These are phyloP conservation scores for Colletotrichum chrysophilum DNA, from an alignment of 2,329 filamentous ascomycete genomes.

Conservation along the genomic window DNA sequence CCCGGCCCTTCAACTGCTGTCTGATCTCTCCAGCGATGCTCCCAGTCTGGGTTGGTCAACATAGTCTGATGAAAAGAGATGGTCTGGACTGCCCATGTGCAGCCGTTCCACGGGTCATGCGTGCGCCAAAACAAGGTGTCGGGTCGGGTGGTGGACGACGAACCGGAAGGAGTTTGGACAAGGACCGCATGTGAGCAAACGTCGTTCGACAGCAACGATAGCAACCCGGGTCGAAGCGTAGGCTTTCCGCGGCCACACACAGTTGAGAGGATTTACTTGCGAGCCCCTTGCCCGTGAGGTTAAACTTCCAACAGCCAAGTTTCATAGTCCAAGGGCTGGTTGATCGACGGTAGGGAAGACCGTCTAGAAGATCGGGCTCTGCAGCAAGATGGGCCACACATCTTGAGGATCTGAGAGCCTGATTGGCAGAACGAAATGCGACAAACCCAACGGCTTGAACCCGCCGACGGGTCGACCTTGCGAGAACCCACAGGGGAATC, in stretches of 20 bases:
- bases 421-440: background rate
- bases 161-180: background rate
- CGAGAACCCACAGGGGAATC: slow-evolving; percentile 1
- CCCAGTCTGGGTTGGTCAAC: background rate
- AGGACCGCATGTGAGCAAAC: background rate
- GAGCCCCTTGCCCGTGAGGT: background rate
- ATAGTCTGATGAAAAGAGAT: background rate
- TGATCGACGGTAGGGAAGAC: slow-evolving; percentile 7
- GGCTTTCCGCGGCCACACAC: background rate
- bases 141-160: background rate
- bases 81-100: background rate
- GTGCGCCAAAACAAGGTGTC: background rate
- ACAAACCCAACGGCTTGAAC: background rate
- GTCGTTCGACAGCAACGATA: background rate
- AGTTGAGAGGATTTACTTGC: background rate
- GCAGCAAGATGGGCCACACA: background rate
- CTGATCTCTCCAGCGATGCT: slow-evolving; percentile 15
- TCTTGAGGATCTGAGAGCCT: background rate
- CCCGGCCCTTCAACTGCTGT: slow-evolving; percentile 1
- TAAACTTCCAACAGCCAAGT: slow-evolving; percentile 16
- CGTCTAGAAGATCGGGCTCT: slow-evolving; percentile 3
- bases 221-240: background rate
- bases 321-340: slow-evolving; percentile 10
- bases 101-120: background rate
- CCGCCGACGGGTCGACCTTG: slow-evolving; percentile 2